Evolutionary conservation across 768 basidiomycete genomes (phyloP).

Genomic region (Hortiboletus campestris): DNA sequence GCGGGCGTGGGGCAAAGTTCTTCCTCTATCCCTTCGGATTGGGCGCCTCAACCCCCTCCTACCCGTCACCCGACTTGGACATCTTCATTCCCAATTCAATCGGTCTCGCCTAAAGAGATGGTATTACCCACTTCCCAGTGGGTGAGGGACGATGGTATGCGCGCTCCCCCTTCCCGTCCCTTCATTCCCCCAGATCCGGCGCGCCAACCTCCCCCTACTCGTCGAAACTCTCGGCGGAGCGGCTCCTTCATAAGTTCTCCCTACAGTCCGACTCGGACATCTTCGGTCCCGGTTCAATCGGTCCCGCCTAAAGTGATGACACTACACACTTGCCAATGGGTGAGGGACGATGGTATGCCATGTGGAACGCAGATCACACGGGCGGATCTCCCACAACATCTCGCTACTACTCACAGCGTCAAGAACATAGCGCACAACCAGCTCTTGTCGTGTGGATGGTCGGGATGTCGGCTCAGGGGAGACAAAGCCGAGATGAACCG

Average conservation of each 20-base stretch:
- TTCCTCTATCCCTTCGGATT: neutral
- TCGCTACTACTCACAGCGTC: slow-evolving; percentile 1
- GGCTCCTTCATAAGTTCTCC: neutral
- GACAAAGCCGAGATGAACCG: slow-evolving; percentile 1
- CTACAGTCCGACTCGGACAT: neutral
- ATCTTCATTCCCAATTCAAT: no score
- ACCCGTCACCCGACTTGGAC: no score
- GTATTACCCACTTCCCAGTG: no score
- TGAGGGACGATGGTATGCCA: neutral
- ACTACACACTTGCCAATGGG: slow-evolving; percentile 10
- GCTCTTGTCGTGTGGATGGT: slow-evolving; percentile 5
- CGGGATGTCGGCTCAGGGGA: slow-evolving; percentile 1
- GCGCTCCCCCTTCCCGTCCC: no score
- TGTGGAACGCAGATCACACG: slow-evolving; percentile 1
- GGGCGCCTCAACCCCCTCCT: neutral
- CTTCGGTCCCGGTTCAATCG: neutral
- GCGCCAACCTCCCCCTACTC: no score
- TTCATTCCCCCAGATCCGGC: no score
- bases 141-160: no score
- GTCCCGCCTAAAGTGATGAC: neutral
- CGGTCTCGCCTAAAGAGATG: no score
- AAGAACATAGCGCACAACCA: fast-evolving
- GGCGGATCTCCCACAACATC: slow-evolving; percentile 3
- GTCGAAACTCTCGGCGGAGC: neutral
- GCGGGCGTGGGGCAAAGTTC: neutral